Conservation (phyloP, 441 rosid species). For the Corymbia calophylla region DNA sequence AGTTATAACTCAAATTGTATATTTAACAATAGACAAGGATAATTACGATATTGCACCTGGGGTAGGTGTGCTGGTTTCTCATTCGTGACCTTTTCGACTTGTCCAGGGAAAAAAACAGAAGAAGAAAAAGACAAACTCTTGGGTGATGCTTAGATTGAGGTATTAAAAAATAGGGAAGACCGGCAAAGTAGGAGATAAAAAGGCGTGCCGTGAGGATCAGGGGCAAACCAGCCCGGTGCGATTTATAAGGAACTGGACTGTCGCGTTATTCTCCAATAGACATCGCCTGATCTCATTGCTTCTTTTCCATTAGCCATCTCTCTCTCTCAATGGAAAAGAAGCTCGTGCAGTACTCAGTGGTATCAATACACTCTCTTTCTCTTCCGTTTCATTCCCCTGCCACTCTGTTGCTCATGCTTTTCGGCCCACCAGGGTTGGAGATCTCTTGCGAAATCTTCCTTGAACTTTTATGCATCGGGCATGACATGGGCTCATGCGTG, state of each 20-base stretch:
- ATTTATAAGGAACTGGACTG: background rate
- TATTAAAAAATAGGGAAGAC: rapidly evolving
- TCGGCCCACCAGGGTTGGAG: background rate
- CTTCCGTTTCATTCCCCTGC: background rate
- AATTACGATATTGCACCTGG: background rate
- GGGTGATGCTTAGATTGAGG: background rate
- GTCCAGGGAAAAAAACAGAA: background rate
- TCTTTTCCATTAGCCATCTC: background rate
- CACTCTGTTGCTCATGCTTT: background rate
- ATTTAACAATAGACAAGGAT: background rate
- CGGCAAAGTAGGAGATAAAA: background rate
- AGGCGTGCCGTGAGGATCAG: background rate
- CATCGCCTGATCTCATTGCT: background rate
- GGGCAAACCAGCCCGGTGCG: background rate
- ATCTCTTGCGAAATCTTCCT: background rate
- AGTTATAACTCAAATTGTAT: background rate
- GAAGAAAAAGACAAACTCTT: background rate
- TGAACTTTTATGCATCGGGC: background rate
- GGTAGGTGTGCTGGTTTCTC: rapidly evolving
- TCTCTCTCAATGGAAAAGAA: conserved; percentile 5
- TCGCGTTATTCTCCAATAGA: background rate
- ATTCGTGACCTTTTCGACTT: background rate
- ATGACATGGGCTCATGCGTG: background rate
- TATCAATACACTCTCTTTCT: background rate
- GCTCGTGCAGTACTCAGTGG: conserved; percentile 42